Conservation (phyloP, 2,329 filamentous ascomycete genomes). For the Hansfordia pulvinata region DNA sequence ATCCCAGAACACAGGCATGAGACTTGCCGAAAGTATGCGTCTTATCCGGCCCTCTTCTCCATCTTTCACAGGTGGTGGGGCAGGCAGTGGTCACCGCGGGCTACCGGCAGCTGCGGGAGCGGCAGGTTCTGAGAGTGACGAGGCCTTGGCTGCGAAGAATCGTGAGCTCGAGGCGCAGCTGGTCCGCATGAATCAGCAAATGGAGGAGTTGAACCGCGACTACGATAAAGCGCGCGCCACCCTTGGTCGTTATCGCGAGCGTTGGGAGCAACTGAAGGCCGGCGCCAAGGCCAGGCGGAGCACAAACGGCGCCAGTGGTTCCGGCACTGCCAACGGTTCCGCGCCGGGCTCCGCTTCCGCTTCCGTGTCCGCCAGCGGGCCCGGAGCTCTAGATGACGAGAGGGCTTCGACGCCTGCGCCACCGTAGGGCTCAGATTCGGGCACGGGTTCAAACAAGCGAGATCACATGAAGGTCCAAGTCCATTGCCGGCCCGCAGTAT, state of each 20-base stretch:
- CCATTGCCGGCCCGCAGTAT: too few relatives aligned
- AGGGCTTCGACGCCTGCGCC: too few relatives aligned
- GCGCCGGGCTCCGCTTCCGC: too few relatives aligned
- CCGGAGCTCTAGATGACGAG: too few relatives aligned
- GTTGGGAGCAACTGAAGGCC: slow-evolving; percentile 48
- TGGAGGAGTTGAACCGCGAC: slow-evolving; percentile 52
- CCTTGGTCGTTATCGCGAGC: slow-evolving; percentile 42
- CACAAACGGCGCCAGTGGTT: too few relatives aligned
- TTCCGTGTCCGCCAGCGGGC: too few relatives aligned
- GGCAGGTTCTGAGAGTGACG: slow-evolving; percentile 23
- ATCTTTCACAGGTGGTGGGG: slow-evolving; percentile 13
- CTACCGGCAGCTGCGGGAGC: slow-evolving; percentile 3
- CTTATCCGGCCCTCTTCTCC: slow-evolving; percentile 45
- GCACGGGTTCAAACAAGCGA: too few relatives aligned
- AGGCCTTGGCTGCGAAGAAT: slow-evolving; percentile 33
- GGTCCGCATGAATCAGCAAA: slow-evolving; percentile 39
- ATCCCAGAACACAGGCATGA: slow-evolving; percentile 75
- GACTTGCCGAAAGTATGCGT: slow-evolving; percentile 72
- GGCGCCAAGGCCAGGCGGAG: slow-evolving; percentile 42
- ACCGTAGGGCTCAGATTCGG: too few relatives aligned
- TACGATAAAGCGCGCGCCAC: slow-evolving; percentile 41
- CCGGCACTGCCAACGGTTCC: too few relatives aligned
- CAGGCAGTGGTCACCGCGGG: slow-evolving; percentile 2
- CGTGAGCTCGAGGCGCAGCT: slow-evolving; percentile 58
- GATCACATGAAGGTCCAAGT: too few relatives aligned